phyloP scores from a whole-genome alignment of 1,139 yeast species.

The Pneumocystis murina region DNA sequence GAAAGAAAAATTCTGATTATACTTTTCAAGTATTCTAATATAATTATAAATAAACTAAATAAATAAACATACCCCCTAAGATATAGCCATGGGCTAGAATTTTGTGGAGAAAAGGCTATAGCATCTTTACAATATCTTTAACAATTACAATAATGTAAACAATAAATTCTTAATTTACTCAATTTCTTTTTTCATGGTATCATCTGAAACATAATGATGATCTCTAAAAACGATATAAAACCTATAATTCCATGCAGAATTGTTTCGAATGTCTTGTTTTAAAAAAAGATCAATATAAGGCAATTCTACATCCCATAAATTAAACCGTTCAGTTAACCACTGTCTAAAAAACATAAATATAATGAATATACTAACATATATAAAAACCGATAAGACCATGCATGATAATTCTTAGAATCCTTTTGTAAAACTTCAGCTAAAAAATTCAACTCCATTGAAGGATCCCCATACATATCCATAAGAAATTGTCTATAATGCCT shows the following conservation, averaged over 20 bases:
- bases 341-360: slow-evolving; percentile 31
- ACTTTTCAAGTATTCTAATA: slow-evolving; percentile 1
- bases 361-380: slow-evolving; percentile 52
- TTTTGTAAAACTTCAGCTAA: slow-evolving; percentile 31
- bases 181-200: slow-evolving; percentile 14
- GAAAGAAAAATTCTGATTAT: neutral
- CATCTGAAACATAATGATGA: slow-evolving; percentile 15
- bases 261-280: slow-evolving; percentile 58
- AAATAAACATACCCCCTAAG: slow-evolving; percentile 34
- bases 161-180: slow-evolving; percentile 19
- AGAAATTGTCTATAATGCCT: slow-evolving; percentile 6
- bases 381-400: slow-evolving; percentile 61
- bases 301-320: slow-evolving; percentile 32
- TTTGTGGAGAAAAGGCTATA: slow-evolving; percentile 56
- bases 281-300: slow-evolving; percentile 38
- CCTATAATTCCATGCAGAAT: slow-evolving; percentile 89
- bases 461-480: slow-evolving; percentile 8
- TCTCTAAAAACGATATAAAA: slow-evolving; percentile 35
- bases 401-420: slow-evolving; percentile 86
- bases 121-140: slow-evolving; percentile 28
- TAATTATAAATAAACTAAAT: neutral
- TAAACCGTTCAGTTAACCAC: slow-evolving; percentile 19
- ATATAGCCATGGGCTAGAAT: slow-evolving; percentile 82
- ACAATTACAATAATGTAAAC: slow-evolving; percentile 17
- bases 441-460: slow-evolving; percentile 10